Percentiles rank a stretch among this genome's conserved stretches.
Evolutionary conservation across 306 rosid species (phyloP).

Genomic region (Lathyrus oleraceus): DNA sequence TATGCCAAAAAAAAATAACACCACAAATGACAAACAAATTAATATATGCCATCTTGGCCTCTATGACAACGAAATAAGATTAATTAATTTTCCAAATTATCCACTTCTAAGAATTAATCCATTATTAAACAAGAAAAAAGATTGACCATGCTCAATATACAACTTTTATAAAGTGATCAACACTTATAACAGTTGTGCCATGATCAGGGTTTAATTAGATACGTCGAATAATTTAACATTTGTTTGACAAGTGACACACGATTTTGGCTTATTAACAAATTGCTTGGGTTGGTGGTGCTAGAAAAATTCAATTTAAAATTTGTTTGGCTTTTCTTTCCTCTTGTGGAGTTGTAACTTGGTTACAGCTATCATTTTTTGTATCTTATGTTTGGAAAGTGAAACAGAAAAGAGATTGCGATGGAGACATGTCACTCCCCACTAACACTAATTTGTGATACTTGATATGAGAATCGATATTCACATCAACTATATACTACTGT

Average conservation of each 20-base stretch:
- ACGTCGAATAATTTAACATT: conserved; percentile 6
- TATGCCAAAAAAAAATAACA: conserved; percentile 10
- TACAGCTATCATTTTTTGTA: conserved; percentile 61
- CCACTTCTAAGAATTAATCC: conserved; percentile 14
- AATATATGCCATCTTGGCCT: conserved; percentile 33
- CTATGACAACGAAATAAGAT: no score
- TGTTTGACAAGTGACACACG: background rate
- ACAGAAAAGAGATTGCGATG: conserved; percentile 26
- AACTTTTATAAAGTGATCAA: conserved; percentile 10
- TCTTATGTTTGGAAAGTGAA: conserved; percentile 31
- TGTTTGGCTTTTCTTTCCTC: conserved; percentile 33
- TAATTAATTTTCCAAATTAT: conserved; percentile 2
- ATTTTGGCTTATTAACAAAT: conserved; percentile 31
- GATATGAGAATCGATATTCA: conserved; percentile 39
- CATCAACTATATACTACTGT: background rate
- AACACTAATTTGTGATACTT: conserved; percentile 33
- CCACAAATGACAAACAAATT: conserved; percentile 16
- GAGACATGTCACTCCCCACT: conserved; percentile 45
- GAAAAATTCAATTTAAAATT: conserved; percentile 2
- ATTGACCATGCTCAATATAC: background rate
- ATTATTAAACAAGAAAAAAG: conserved; percentile 3
- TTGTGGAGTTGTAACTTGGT: conserved; percentile 43
- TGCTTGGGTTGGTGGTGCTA: conserved; percentile 20
- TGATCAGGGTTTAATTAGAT: conserved; percentile 8
- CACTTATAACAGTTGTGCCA: conserved; percentile 25